Conservation (phyloP, 75 land plant genomes). For the Gnetum montanum region DNA sequence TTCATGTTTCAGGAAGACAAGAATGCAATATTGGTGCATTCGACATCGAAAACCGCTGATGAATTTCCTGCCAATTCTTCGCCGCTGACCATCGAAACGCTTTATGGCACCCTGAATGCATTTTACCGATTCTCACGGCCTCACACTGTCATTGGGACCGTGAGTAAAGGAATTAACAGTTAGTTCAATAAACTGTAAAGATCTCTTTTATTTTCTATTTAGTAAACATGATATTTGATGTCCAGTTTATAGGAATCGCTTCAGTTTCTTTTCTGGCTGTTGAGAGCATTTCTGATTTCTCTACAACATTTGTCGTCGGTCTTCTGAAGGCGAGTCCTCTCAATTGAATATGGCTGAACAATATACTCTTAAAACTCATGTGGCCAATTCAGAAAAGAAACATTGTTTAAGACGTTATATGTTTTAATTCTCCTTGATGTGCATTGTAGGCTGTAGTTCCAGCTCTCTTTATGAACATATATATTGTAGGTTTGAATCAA, state of each 20-base stretch:
- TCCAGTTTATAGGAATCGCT: slow-evolving; percentile 78
- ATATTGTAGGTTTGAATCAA: slow-evolving; percentile 95
- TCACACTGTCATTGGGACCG: slow-evolving; percentile 96
- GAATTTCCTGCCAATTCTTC: slow-evolving; percentile 1
- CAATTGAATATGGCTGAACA: background rate
- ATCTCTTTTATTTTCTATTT: slow-evolving; percentile 3
- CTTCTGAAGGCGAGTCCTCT: slow-evolving; percentile 52
- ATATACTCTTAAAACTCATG: background rate
- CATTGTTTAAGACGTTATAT: background rate
- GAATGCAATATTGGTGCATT: background rate
- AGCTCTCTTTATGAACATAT: slow-evolving; percentile 91
- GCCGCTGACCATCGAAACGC: slow-evolving; percentile 1
- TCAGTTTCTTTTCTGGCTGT: slow-evolving; percentile 88
- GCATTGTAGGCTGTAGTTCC: slow-evolving; percentile 75
- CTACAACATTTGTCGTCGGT: slow-evolving; percentile 62
- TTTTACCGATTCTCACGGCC: slow-evolving; percentile 89
- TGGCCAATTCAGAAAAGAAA: background rate
- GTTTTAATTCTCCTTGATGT: background rate
- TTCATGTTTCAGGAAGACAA: background rate
- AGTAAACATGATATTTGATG: background rate
- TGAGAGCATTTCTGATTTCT: slow-evolving; percentile 68
- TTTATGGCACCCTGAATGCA: slow-evolving; percentile 25
- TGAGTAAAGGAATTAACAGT: slow-evolving; percentile 10
- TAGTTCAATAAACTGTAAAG: background rate
- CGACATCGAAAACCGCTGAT: slow-evolving; percentile 4